Evolutionary conservation across 768 basidiomycete genomes (phyloP).

Genomic region (Pleurotus tuoliensis): DNA sequence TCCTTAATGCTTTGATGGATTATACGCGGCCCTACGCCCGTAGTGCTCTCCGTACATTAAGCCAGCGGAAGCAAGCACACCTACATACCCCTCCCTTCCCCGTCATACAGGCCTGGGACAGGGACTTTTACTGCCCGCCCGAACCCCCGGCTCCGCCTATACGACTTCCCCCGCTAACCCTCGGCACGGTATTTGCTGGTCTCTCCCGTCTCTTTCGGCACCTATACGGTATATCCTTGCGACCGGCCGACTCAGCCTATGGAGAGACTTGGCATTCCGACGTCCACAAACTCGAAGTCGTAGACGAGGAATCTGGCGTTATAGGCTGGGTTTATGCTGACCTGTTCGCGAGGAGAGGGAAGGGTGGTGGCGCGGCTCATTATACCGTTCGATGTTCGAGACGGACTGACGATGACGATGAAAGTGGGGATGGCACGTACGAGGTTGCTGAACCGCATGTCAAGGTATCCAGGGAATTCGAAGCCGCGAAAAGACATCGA

Average conservation of each 20-base stretch:
- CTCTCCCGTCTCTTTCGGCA: slow-evolving; percentile 85
- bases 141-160: slow-evolving; percentile 73
- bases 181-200: slow-evolving; percentile 90
- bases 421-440: slow-evolving; percentile 51
- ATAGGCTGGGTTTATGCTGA: slow-evolving; percentile 97
- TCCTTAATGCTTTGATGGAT: slow-evolving; percentile 76
- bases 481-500: slow-evolving; percentile 54
- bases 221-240: slow-evolving; percentile 82
- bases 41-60: slow-evolving; percentile 64
- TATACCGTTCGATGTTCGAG: slow-evolving; percentile 96
- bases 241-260: slow-evolving; percentile 59
- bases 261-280: slow-evolving; percentile 90
- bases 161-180: slow-evolving; percentile 69
- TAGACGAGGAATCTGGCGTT: slow-evolving; percentile 82
- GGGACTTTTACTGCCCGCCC: slow-evolving; percentile 87
- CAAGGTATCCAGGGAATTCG: slow-evolving; percentile 56
- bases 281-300: slow-evolving; percentile 88
- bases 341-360: slow-evolving; percentile 79
- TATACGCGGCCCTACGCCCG: slow-evolving; percentile 78
- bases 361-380: slow-evolving; percentile 90
- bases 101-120: slow-evolving; percentile 90
- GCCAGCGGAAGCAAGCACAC: slow-evolving; percentile 71
- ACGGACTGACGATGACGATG: slow-evolving; percentile 89
- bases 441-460: slow-evolving; percentile 35
- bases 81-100: slow-evolving; percentile 56